phyloP scores from a whole-genome alignment of 352 stramenopile species.

The Albugo laibachii region DNA sequence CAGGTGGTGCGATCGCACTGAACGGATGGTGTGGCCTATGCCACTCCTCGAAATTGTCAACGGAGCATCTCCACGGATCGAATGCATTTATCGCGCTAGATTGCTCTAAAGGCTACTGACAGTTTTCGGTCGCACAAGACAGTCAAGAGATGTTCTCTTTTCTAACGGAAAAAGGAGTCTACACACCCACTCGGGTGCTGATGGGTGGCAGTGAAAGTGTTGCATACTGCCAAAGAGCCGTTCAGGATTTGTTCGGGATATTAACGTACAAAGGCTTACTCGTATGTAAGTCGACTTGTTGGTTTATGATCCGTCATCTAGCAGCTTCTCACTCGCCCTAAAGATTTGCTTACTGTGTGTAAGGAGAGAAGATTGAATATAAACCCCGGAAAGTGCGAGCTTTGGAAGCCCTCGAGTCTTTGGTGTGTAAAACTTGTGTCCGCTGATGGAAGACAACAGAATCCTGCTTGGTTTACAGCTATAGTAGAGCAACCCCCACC shows the following conservation, averaged over 20 bases:
- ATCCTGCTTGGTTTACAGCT: slow-evolving; percentile 1
- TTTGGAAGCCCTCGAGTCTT: background rate
- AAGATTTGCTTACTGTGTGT: background rate
- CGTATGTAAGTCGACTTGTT: background rate
- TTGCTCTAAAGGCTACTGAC: too few relatives aligned
- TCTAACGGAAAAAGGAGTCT: slow-evolving; percentile 5
- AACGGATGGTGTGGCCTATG: too few relatives aligned
- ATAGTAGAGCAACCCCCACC: background rate
- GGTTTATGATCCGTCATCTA: background rate
- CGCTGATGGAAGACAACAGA: slow-evolving; percentile 1
- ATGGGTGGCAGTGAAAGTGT: slow-evolving; percentile 9
- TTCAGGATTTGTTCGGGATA: background rate
- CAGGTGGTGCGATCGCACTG: too few relatives aligned
- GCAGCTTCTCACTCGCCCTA: background rate
- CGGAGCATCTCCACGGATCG: too few relatives aligned
- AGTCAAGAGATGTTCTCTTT: background rate
- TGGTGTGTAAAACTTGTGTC: background rate
- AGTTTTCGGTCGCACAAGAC: too few relatives aligned
- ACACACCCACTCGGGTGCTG: slow-evolving; percentile 6
- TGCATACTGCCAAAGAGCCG: slow-evolving; percentile 3
- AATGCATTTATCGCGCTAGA: too few relatives aligned
- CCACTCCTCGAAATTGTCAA: too few relatives aligned
- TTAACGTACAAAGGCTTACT: background rate
- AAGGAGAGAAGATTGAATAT: background rate
- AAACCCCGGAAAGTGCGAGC: background rate